phyloP scores from a whole-genome alignment of 306 rosid species.

The Neltuma alba region DNA sequence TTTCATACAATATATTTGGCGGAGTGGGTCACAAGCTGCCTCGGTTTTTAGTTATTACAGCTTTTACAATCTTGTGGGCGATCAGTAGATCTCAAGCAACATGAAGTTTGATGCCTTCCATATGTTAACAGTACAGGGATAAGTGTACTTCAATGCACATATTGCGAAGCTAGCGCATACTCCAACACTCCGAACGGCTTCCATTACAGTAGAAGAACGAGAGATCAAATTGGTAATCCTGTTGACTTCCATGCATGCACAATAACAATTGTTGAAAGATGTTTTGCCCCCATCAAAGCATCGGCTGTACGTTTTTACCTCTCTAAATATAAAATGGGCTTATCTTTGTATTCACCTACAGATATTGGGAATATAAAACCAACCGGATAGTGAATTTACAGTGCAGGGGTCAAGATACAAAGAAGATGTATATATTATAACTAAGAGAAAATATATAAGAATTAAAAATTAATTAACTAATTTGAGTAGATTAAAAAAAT shows the following conservation, averaged over 20 bases:
- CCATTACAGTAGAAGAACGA: constrained; percentile 7
- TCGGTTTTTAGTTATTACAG: constrained; percentile 18
- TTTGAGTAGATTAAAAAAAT: too few relatives aligned
- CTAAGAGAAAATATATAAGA: too few relatives aligned
- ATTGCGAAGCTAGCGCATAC: background rate
- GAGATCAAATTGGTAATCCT: background rate
- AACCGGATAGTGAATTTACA: too few relatives aligned
- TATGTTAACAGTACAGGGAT: background rate
- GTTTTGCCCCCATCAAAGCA: background rate
- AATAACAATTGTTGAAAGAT: background rate
- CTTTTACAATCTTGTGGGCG: constrained; percentile 23
- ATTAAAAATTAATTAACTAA: too few relatives aligned
- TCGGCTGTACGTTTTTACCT: too few relatives aligned
- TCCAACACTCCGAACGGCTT: background rate
- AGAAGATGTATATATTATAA: too few relatives aligned
- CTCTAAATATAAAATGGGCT: too few relatives aligned
- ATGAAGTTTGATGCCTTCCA: background rate
- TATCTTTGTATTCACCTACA: too few relatives aligned
- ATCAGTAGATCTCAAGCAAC: constrained; percentile 26
- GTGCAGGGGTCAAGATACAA: too few relatives aligned
- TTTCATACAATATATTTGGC: constrained; percentile 47
- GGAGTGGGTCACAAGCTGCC: constrained; percentile 42
- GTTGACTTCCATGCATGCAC: constrained; percentile 11
- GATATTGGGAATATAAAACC: too few relatives aligned
- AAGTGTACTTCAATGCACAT: background rate